These are phyloP conservation scores for Lentinus tigrinus DNA, from an alignment of 768 basidiomycete genomes.

Conservation along the genomic window DNA sequence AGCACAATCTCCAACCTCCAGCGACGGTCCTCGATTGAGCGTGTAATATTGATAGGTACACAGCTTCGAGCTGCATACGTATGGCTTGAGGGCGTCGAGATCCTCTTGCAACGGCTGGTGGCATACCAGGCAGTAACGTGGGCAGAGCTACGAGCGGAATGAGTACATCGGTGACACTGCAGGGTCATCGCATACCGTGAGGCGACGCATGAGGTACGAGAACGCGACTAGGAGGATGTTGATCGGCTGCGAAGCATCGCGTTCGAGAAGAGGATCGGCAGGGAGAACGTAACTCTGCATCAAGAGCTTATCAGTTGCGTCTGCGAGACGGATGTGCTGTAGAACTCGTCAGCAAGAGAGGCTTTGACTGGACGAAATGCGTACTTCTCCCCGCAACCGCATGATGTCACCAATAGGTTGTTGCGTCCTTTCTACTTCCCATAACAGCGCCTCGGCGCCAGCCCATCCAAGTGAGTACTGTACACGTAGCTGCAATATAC, in stretches of 20 bases:
- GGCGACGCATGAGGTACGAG: conserved; percentile 61
- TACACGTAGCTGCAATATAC: conserved; percentile 49
- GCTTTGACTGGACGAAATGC: no score
- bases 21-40: conserved; percentile 61
- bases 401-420: conserved; percentile 40
- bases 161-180: neutral
- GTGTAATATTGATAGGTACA: conserved; percentile 72
- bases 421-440: conserved; percentile 47
- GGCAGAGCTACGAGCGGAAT: conserved; percentile 49
- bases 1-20: conserved; percentile 49
- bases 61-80: conserved; percentile 64
- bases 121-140: conserved; percentile 73
- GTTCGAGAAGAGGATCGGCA: conserved; percentile 47
- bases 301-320: conserved; percentile 42
- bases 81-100: conserved; percentile 67
- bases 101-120: conserved; percentile 53
- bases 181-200: conserved; percentile 44
- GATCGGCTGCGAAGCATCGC: conserved; percentile 36
- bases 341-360: neutral
- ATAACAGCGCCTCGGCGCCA: conserved; percentile 56
- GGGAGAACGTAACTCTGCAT: conserved; percentile 46
- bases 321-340: conserved; percentile 35
- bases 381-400: conserved; percentile 31
- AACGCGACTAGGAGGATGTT: conserved; percentile 67
- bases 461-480: conserved; percentile 64